These are phyloP conservation scores for Ophiostoma piceae DNA, from an alignment of 2,329 filamentous ascomycete species.

Conservation along the genomic window DNA sequence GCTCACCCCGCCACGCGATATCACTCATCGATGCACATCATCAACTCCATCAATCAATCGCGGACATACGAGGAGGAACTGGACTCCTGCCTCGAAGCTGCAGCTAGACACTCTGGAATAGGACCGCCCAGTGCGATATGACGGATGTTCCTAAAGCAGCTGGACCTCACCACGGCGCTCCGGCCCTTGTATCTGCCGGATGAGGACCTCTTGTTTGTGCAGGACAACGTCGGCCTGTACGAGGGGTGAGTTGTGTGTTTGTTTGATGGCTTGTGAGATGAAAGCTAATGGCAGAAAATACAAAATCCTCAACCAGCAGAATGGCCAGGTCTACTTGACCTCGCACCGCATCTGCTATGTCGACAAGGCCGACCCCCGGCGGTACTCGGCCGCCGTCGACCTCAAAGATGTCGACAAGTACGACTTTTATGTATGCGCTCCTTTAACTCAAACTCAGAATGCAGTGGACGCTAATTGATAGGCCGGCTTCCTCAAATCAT, in stretches of 20 bases:
- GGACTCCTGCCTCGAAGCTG: neutral
- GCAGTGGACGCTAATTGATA: constrained; percentile 33
- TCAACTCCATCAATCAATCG: neutral
- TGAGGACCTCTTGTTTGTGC: constrained; percentile 91
- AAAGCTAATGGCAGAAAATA: constrained; percentile 62
- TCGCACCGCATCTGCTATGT: constrained; percentile 95
- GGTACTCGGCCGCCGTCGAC: constrained; percentile 77
- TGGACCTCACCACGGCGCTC: constrained; percentile 93
- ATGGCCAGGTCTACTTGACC: constrained; percentile 93
- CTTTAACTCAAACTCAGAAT: neutral
- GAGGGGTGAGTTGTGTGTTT: constrained; percentile 65
- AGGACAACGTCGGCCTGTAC: constrained; percentile 95
- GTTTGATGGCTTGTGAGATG: no score
- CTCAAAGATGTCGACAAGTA: constrained; percentile 85
- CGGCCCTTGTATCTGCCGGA: constrained; percentile 88
- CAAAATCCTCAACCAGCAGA: constrained; percentile 89
- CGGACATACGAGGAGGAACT: neutral
- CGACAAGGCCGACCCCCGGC: constrained; percentile 77
- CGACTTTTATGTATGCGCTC: constrained; percentile 71
- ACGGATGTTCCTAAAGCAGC: constrained; percentile 95
- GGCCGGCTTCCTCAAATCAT: constrained; percentile 92
- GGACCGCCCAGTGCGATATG: constrained; percentile 39
- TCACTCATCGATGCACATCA: constrained; percentile 1
- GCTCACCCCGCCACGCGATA: constrained; percentile 11
- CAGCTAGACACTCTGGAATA: constrained; percentile 27